Percentiles rank a stretch among this genome's conserved stretches.
These are phyloP conservation scores for Aphanomyces astaci DNA, from an alignment of 352 stramenopile genomes.

Conservation along the genomic window DNA sequence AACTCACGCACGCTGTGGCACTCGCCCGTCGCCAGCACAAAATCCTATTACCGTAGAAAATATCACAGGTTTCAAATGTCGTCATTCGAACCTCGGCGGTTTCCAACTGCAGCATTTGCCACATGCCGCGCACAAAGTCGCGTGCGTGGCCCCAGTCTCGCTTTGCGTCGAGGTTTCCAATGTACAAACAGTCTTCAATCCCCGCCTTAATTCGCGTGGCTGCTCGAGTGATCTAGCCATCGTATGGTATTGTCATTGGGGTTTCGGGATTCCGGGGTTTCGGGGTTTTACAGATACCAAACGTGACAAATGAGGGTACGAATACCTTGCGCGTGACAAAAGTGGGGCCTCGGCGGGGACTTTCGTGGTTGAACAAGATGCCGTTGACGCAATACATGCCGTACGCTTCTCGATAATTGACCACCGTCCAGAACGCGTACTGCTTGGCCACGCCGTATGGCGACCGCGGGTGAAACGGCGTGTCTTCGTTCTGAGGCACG, in stretches of 20 bases:
- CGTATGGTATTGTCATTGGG: no score
- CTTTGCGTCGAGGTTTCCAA: slow-evolving; percentile 96
- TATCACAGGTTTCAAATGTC: no score
- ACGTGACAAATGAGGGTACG: no score
- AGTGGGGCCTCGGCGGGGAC: slow-evolving; percentile 92
- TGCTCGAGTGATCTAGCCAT: slow-evolving; percentile 92
- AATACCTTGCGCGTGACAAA: slow-evolving; percentile 97
- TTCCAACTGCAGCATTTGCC: slow-evolving; percentile 94
- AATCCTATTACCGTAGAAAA: no score
- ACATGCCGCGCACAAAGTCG: slow-evolving; percentile 99
- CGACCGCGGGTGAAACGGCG: slow-evolving; percentile 97
- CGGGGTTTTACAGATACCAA: no score
- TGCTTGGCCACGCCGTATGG: slow-evolving; percentile 98
- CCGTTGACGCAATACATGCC: slow-evolving; percentile 93
- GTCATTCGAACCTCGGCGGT: slow-evolving; percentile 24
- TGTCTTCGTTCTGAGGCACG: slow-evolving; percentile 95
- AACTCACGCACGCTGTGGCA: slow-evolving; percentile 98
- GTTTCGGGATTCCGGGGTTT: no score
- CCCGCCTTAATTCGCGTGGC: slow-evolving; percentile 91
- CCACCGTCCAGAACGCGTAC: slow-evolving; percentile 98
- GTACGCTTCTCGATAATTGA: slow-evolving; percentile 99
- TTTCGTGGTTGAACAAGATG: slow-evolving; percentile 99
- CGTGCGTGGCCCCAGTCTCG: slow-evolving; percentile 98
- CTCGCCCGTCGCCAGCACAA: slow-evolving; percentile 90
- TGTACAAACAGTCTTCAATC: slow-evolving; percentile 92